These are phyloP conservation scores for Aspergillus biplanus DNA, from an alignment of 495 filamentous ascomycete species.

Conservation along the genomic window DNA sequence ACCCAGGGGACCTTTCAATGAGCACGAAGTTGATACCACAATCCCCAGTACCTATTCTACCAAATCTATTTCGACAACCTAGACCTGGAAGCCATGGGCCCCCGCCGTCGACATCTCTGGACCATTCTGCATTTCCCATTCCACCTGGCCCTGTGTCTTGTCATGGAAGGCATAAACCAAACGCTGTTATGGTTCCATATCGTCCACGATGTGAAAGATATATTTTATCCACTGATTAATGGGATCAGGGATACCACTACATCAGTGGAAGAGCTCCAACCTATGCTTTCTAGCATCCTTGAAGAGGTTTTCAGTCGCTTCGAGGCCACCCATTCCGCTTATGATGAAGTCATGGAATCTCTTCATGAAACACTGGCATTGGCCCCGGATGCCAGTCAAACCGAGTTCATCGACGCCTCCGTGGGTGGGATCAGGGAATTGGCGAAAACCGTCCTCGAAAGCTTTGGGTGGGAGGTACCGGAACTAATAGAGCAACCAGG, in stretches of 20 bases:
- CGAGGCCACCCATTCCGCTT: slow-evolving; percentile 3
- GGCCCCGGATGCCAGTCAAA: neutral
- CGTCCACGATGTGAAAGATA: neutral
- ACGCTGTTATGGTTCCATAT: slow-evolving; percentile 8
- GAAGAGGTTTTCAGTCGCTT: slow-evolving; percentile 4
- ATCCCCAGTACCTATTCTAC: neutral
- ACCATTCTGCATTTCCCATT: slow-evolving; percentile 9
- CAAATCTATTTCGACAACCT: slow-evolving; percentile 9
- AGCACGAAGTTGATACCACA: neutral
- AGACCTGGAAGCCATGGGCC: neutral
- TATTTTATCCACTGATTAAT: slow-evolving; percentile 2
- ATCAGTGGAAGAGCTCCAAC: neutral
- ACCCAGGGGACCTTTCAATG: neutral
- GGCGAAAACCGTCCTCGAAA: slow-evolving; percentile 4
- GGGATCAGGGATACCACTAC: neutral
- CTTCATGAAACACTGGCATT: neutral
- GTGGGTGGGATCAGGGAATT: neutral
- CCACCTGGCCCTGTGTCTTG: slow-evolving; percentile 8
- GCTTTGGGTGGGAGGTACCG: slow-evolving; percentile 11
- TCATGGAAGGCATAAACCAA: slow-evolving; percentile 9
- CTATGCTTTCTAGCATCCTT: neutral
- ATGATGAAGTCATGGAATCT: slow-evolving; percentile 6
- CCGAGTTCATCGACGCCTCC: neutral
- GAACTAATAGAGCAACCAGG: neutral
- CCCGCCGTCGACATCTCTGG: neutral